A percentile compares a stretch with the other conserved stretches of the same genome.
Conservation (phyloP, 2,329 filamentous ascomycete genomes). For the Davidsoniella eucalypti region DNA sequence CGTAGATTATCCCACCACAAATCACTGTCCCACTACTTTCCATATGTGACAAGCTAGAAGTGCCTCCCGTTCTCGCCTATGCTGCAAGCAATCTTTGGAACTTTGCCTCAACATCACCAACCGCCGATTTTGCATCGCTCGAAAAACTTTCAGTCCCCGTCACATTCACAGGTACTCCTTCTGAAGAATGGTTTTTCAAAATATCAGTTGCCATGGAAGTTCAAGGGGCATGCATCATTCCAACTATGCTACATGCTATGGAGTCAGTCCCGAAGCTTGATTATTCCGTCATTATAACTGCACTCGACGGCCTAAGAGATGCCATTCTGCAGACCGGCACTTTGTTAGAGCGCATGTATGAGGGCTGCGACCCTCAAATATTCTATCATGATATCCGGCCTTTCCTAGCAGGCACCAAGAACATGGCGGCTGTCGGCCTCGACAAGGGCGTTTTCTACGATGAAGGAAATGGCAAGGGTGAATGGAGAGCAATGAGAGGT, state of each 20-base stretch:
- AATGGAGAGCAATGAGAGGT: conserved; percentile 72
- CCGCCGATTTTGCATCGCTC: conserved; percentile 64
- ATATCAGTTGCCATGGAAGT: conserved; percentile 92
- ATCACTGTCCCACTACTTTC: conserved; percentile 70
- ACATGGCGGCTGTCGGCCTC: conserved; percentile 87
- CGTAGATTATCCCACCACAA: conserved; percentile 54
- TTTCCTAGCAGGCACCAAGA: conserved; percentile 89
- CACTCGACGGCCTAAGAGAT: conserved; percentile 67
- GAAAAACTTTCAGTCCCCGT: conserved; percentile 75
- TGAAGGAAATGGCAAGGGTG: conserved; percentile 48
- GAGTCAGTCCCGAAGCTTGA: conserved; percentile 58
- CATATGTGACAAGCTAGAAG: conserved; percentile 60
- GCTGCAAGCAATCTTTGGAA: conserved; percentile 90
- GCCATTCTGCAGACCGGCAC: conserved; percentile 66
- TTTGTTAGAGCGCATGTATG: conserved; percentile 77
- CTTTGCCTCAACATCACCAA: conserved; percentile 75
- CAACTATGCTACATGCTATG: conserved; percentile 78
- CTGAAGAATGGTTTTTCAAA: conserved; percentile 99
- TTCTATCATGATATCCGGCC: conserved; percentile 93
- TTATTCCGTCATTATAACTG: conserved; percentile 50
- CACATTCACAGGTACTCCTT: conserved; percentile 84
- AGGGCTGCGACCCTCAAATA: conserved; percentile 81
- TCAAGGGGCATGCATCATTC: conserved; percentile 69
- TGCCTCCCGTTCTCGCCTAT: conserved; percentile 87
- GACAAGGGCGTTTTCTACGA: conserved; percentile 81